Evolutionary conservation across 768 basidiomycete genomes (phyloP).

Genomic region (Termitomyces sp.): DNA sequence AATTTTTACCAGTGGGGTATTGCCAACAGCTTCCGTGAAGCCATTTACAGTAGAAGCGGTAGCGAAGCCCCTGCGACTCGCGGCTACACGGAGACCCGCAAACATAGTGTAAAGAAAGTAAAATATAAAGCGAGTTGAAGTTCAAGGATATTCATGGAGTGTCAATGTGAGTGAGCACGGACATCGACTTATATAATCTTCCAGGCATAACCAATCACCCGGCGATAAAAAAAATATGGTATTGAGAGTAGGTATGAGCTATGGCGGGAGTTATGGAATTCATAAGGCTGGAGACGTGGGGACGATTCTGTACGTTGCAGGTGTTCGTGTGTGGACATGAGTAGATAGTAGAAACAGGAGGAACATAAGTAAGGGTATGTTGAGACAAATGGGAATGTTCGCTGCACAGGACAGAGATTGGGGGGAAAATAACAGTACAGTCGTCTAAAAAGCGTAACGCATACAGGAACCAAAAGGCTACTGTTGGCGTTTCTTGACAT

Average conservation of each 20-base stretch:
- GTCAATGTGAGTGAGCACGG: constrained; percentile 28
- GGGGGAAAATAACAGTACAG: constrained; percentile 15
- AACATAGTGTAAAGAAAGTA: constrained; percentile 24
- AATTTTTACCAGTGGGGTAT: constrained; percentile 78
- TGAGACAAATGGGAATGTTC: constrained; percentile 15
- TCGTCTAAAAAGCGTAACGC: constrained; percentile 12
- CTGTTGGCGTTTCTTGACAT: constrained; percentile 89
- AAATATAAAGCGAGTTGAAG: neutral
- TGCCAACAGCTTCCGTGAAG: constrained; percentile 85
- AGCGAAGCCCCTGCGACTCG: constrained; percentile 27
- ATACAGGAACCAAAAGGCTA: constrained; percentile 22
- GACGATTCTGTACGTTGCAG: constrained; percentile 29
- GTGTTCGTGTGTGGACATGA: constrained; percentile 36
- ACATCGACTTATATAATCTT: constrained; percentile 29
- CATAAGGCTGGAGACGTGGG: constrained; percentile 26
- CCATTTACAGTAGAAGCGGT: constrained; percentile 54
- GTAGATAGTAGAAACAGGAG: constrained; percentile 22
- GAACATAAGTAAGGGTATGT: constrained; percentile 27
- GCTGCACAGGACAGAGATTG: constrained; percentile 15
- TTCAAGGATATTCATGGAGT: neutral
- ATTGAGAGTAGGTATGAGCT: constrained; percentile 18
- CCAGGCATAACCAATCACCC: neutral
- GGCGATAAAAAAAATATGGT: constrained; percentile 12
- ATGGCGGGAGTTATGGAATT: constrained; percentile 20
- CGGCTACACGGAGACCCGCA: constrained; percentile 22